phyloP scores from a whole-genome alignment of 2,329 filamentous ascomycete genomes.

The Lizonia empirigonia region DNA sequence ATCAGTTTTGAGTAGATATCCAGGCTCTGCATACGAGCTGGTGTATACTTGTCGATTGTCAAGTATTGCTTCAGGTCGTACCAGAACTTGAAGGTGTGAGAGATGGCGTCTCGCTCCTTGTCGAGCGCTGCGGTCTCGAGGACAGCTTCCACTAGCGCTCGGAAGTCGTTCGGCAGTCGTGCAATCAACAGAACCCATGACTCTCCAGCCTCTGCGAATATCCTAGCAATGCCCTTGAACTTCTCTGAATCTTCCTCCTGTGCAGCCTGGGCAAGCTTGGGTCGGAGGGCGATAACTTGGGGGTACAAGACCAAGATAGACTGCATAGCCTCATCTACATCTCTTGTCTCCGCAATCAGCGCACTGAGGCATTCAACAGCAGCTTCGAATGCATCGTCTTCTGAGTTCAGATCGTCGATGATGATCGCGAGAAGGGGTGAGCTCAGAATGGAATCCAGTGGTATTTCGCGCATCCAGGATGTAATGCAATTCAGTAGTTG shows the following conservation, averaged over 20 bases:
- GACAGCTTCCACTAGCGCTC: conserved; percentile 83
- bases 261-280: conserved; percentile 75
- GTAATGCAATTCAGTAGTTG: conserved; percentile 94
- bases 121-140: conserved; percentile 91
- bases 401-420: conserved; percentile 75
- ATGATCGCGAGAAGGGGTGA: conserved; percentile 84
- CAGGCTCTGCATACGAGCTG: conserved; percentile 75
- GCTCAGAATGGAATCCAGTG: conserved; percentile 78
- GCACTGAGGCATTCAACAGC: conserved; percentile 92
- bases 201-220: conserved; percentile 92
- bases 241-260: conserved; percentile 83
- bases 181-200: conserved; percentile 93
- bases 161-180: conserved; percentile 79
- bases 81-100: conserved; percentile 96
- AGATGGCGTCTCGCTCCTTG: conserved; percentile 86
- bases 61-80: conserved; percentile 98
- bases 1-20: conserved; percentile 89
- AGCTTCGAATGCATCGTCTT: conserved; percentile 81
- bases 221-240: conserved; percentile 85
- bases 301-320: conserved; percentile 85
- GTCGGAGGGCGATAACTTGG: conserved; percentile 73
- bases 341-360: conserved; percentile 87
- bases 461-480: conserved; percentile 94
- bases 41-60: conserved; percentile 85
- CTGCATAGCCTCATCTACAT: conserved; percentile 87